Percentiles rank a stretch among this genome's conserved stretches.
Conservation (phyloP, 257 asterid genomes). For the Solanum raphanifolium region DNA sequence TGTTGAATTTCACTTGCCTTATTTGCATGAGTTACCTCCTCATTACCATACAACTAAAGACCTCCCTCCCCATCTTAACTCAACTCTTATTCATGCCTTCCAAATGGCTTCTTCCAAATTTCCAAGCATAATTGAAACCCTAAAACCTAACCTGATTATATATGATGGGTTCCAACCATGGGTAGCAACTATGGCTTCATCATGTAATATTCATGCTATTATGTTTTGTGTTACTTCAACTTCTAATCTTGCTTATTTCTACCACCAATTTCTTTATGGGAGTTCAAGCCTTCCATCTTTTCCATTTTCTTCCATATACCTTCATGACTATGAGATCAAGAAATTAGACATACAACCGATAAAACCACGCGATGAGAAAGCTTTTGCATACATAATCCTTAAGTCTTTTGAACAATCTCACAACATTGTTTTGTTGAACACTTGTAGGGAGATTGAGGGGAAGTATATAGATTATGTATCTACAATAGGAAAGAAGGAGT, state of each 20-base stretch:
- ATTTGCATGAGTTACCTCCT: conserved; percentile 30
- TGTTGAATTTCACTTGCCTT: conserved; percentile 27
- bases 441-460: neutral
- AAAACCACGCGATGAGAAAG: neutral
- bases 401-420: neutral
- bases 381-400: neutral
- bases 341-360: neutral
- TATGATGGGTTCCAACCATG: conserved; percentile 37
- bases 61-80: conserved; percentile 34
- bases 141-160: conserved; percentile 29
- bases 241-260: conserved; percentile 3
- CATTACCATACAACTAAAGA: conserved; percentile 38
- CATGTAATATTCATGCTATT: conserved; percentile 9
- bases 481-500: neutral
- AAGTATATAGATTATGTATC: conserved; percentile 1
- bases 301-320: neutral
- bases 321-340: conserved; percentile 4
- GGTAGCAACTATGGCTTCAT: conserved; percentile 17
- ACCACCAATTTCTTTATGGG: neutral
- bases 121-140: conserved; percentile 6
- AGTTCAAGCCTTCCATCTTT: neutral
- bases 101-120: conserved; percentile 16
- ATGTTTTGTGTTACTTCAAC: conserved; percentile 25
- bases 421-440: neutral
- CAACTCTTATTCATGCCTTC: conserved; percentile 13